Conservation (phyloP, 225 moss, liverwort and hornwort genomes). For the Marchantia paleacea region DNA sequence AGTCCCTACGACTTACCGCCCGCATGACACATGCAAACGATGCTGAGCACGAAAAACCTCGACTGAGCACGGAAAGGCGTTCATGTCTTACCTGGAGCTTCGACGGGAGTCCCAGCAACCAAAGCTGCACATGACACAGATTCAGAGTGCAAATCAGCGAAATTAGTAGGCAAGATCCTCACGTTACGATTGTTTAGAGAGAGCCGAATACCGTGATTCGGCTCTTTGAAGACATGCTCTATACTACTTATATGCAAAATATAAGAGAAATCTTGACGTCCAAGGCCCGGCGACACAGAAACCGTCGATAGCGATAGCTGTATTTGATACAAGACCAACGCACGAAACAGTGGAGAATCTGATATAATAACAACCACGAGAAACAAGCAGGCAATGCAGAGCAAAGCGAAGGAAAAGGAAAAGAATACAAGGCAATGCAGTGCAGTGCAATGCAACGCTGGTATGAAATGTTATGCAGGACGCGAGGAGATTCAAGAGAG, state of each 20-base stretch:
- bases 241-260: too few species aligned
- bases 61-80: neutral
- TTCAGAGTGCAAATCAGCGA: neutral
- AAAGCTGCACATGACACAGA: neutral
- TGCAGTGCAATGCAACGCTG: neutral
- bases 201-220: neutral
- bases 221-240: neutral
- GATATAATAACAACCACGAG: too few species aligned
- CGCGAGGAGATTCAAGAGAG: neutral
- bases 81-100: neutral
- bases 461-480: neutral
- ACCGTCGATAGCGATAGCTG: too few species aligned
- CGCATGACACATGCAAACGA: too few species aligned
- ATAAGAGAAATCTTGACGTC: too few species aligned
- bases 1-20: too few species aligned
- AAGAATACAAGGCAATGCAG: neutral
- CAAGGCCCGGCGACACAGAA: too few species aligned
- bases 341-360: too few species aligned
- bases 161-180: neutral
- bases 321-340: too few species aligned
- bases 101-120: conserved; percentile 2
- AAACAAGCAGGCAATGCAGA: too few species aligned
- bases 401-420: neutral
- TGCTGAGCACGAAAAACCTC: too few species aligned
- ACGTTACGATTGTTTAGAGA: neutral